Conservation (phyloP, 495 filamentous ascomycete genomes). For the Tuber aestivum region DNA sequence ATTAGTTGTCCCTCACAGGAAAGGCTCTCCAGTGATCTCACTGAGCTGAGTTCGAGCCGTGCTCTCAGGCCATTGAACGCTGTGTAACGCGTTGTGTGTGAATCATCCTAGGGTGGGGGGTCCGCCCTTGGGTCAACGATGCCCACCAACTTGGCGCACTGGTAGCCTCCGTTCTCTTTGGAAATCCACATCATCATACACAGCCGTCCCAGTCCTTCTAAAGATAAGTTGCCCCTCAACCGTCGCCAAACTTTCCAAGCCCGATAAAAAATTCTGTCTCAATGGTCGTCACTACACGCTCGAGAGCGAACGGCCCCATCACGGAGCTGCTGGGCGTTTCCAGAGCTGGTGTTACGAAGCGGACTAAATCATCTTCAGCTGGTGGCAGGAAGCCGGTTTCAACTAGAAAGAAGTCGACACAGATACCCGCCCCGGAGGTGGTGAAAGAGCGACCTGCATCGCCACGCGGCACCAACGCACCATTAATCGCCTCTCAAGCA, state of each 20-base stretch:
- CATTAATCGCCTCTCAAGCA: slow-evolving; percentile 71
- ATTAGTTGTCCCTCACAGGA: background rate
- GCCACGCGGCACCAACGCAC: slow-evolving; percentile 59
- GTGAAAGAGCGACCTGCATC: slow-evolving; percentile 14
- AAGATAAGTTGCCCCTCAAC: background rate
- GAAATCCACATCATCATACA: background rate
- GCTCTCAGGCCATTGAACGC: background rate
- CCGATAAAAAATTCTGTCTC: background rate
- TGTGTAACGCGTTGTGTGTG: background rate
- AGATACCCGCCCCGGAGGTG: background rate
- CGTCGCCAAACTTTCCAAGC: background rate
- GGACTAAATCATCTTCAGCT: slow-evolving; percentile 28
- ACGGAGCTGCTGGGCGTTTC: slow-evolving; percentile 12
- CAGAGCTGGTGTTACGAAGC: slow-evolving; percentile 26
- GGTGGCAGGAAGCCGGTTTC: slow-evolving; percentile 8
- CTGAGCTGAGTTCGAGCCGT: background rate
- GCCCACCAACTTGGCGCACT: background rate
- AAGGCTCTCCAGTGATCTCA: background rate
- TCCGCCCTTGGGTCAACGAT: background rate
- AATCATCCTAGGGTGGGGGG: background rate
- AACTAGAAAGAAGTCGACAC: slow-evolving; percentile 11
- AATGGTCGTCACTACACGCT: slow-evolving; percentile 29
- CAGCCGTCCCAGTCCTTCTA: background rate
- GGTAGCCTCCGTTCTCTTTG: background rate
- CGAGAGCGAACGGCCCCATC: slow-evolving; percentile 10